Percentiles rank a stretch among this genome's conserved stretches.
Evolutionary conservation across 352 stramenopile genomes (phyloP).

Genomic region (Phytophthora europaea): DNA sequence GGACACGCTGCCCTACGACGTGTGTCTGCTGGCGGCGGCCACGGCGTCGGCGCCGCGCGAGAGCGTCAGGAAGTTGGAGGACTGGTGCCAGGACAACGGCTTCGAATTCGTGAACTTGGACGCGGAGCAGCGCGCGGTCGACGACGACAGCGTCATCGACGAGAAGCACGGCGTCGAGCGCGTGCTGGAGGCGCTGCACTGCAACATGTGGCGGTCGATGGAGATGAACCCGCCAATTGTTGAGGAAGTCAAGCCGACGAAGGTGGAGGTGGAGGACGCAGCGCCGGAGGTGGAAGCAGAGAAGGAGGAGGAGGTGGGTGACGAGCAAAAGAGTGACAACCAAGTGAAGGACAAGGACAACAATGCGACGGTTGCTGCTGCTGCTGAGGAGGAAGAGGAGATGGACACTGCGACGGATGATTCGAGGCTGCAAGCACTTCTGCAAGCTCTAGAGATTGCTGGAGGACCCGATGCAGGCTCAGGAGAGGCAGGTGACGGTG

Average conservation of each 20-base stretch:
- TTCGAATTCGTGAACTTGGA: constrained; percentile 72
- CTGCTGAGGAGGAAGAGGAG: constrained; percentile 1
- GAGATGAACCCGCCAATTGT: constrained; percentile 45
- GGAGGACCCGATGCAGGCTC: constrained; percentile 21
- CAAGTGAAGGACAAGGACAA: constrained; percentile 24
- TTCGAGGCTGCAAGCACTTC: constrained; percentile 51
- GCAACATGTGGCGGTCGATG: constrained; percentile 87
- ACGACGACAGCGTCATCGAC: constrained; percentile 1
- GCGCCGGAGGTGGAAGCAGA: constrained; percentile 2
- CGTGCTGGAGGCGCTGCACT: constrained; percentile 81
- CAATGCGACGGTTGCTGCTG: constrained; percentile 5
- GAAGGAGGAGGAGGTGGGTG: constrained; percentile 14
- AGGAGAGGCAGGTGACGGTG: constrained; percentile 6
- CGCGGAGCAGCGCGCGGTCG: not conserved
- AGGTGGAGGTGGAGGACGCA: not conserved
- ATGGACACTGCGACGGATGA: constrained; percentile 34
- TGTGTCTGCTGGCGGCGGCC: constrained; percentile 59
- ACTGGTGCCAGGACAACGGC: constrained; percentile 67
- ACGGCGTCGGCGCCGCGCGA: constrained; percentile 35
- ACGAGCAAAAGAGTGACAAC: not conserved
- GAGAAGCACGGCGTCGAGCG: constrained; percentile 71
- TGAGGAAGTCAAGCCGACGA: not conserved
- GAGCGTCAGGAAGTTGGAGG: constrained; percentile 46
- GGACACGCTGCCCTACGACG: constrained; percentile 60
- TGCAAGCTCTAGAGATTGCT: constrained; percentile 56